Percentiles rank a stretch among this genome's conserved stretches.
phyloP scores from a whole-genome alignment of 208 protist genomes.

The Leishmania amazonensis region DNA sequence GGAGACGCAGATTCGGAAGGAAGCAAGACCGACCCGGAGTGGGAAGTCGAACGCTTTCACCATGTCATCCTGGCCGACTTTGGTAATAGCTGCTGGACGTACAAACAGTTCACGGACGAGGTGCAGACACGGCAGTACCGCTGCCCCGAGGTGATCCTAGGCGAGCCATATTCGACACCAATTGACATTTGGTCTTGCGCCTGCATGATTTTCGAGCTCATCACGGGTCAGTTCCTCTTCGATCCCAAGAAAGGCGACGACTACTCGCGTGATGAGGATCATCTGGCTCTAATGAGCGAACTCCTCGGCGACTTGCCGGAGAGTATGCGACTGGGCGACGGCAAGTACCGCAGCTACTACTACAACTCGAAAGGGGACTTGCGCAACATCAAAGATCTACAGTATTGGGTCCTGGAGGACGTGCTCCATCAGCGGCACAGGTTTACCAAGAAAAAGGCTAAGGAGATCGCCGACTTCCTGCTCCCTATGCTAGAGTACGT shows the following conservation, averaged over 20 bases:
- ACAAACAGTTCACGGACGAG: conserved; percentile 97
- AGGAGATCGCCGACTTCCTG: conserved; percentile 93
- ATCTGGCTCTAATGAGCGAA: conserved; percentile 95
- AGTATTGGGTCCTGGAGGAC: conserved; percentile 83
- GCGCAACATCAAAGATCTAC: conserved; percentile 81
- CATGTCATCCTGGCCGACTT: conserved; percentile 98
- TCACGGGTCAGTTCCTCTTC: conserved; percentile 94
- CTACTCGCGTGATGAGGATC: conserved; percentile 92
- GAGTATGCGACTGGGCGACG: conserved; percentile 78
- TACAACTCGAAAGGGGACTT: conserved; percentile 85
- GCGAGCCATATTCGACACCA: conserved; percentile 77
- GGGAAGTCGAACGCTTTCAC: conserved; percentile 84
- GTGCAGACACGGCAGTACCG: conserved; percentile 95
- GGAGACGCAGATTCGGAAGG: conserved; percentile 34
- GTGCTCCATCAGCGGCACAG: conserved; percentile 94
- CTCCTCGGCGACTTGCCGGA: conserved; percentile 91
- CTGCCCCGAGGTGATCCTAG: conserved; percentile 93
- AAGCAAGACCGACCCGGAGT: conserved; percentile 85
- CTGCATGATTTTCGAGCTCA: conserved; percentile 95
- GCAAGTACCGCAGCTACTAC: conserved; percentile 78
- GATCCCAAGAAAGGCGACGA: conserved; percentile 92
- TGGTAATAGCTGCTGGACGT: conserved; percentile 98
- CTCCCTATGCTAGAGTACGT: conserved; percentile 94
- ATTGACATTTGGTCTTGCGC: conserved; percentile 94
- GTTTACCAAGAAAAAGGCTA: conserved; percentile 88